phyloP scores from a whole-genome alignment of 768 basidiomycete genomes.

The Xerocomus potaroensis region DNA sequence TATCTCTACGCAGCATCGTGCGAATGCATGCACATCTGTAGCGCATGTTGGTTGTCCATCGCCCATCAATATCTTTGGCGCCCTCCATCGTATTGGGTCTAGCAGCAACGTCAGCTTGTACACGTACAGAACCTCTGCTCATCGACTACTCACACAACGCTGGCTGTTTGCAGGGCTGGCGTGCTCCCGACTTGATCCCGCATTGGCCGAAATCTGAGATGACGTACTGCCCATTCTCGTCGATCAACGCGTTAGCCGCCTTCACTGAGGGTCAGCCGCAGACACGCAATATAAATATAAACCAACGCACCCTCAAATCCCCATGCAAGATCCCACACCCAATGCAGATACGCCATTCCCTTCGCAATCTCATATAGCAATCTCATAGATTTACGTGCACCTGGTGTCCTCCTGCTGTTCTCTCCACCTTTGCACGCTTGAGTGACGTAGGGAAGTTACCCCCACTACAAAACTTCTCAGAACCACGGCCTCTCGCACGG shows the following conservation, averaged over 20 bases:
- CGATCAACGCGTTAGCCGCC: constrained; percentile 76
- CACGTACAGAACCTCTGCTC: not conserved
- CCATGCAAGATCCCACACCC: constrained; percentile 66
- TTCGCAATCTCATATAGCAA: constrained; percentile 70
- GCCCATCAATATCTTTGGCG: constrained; percentile 61
- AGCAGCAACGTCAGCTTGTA: constrained; percentile 29
- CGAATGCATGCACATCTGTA: constrained; percentile 67
- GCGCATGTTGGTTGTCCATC: constrained; percentile 43
- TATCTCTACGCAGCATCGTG: constrained; percentile 61
- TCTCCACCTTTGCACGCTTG: constrained; percentile 25
- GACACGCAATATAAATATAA: not conserved
- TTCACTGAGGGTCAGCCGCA: constrained; percentile 17
- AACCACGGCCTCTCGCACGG: constrained; percentile 85
- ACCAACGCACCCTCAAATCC: constrained; percentile 62
- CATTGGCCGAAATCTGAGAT: constrained; percentile 83
- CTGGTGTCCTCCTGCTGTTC: not conserved
- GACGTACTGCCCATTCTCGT: constrained; percentile 60
- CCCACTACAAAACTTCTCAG: constrained; percentile 66
- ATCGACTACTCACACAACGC: constrained; percentile 36
- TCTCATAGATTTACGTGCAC: constrained; percentile 41
- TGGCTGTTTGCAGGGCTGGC: constrained; percentile 50
- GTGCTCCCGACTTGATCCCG: constrained; percentile 72
- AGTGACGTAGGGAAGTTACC: constrained; percentile 63
- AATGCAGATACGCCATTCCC: constrained; percentile 83
- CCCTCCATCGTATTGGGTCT: constrained; percentile 69